phyloP scores from a whole-genome alignment of 2,329 filamentous ascomycete species.

The Cercospora zeina region DNA sequence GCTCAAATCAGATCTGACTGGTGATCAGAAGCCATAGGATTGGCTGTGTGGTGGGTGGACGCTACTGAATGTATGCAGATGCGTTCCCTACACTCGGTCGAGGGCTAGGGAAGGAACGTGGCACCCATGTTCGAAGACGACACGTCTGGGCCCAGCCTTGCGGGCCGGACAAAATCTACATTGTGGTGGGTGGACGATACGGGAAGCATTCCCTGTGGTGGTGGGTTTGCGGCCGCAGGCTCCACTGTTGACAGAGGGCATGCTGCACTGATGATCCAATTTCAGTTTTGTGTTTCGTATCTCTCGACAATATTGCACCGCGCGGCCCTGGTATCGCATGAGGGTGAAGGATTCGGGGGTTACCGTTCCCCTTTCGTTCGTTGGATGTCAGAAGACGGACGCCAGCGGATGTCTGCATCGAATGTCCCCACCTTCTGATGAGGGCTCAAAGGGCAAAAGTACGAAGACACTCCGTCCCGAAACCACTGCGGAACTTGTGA shows the following conservation, averaged over 20 bases:
- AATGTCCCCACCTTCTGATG: not conserved
- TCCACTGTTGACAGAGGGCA: not conserved
- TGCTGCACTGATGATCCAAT: not conserved
- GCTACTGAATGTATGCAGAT: conserved; percentile 1
- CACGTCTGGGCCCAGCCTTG: not conserved
- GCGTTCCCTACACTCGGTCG: not conserved
- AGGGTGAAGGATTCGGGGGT: not conserved
- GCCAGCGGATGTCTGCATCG: not conserved
- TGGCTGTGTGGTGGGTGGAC: not conserved
- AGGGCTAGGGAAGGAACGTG: not conserved
- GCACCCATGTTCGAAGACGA: not conserved
- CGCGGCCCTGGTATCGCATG: not conserved
- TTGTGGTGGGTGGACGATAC: not conserved
- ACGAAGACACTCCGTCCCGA: conserved; percentile 8
- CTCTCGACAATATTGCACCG: not conserved
- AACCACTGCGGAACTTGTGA: conserved; percentile 16
- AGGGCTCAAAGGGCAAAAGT: not conserved
- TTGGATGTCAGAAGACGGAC: not conserved
- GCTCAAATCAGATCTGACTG: not conserved
- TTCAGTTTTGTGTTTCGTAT: not conserved
- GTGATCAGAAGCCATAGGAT: not conserved
- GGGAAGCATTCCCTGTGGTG: not conserved
- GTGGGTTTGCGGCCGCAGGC: not conserved
- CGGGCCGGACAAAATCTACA: not conserved
- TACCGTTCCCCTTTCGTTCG: not conserved